Base-by-base conservation (phyloP, 2,329 filamentous ascomycete genomes). In the Fusarium veterinarium region DNA sequence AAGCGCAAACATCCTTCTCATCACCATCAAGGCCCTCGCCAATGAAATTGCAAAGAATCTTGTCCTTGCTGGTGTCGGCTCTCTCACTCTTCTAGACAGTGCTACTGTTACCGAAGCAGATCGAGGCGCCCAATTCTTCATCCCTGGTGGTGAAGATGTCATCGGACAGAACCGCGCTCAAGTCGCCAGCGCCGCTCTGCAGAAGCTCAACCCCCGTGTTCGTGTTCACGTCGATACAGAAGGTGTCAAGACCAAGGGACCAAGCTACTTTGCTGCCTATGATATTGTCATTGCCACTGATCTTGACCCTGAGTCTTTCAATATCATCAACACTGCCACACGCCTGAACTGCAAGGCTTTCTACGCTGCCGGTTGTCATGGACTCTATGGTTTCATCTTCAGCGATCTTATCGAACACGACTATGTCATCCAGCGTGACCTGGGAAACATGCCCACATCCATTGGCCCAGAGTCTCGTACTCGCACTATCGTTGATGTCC, bases 1-100 rank as follows among this genome's bases (percentile, higher is more conserved):
- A 76, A 93, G 89, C 66, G 94, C 96, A 66, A 95, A 95, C 78
- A 92, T 99, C 75, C 91, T 98, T 49, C 90, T 99, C 71, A 92
- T 99, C 75, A 95, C 91, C 35, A 91, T 97, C 81, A 93, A 93
- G 79, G 95, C 93, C 2, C 89, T 99, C 20, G 95, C 93, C 64
- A 97, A 95, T 80, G 96, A 99, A 83, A 92, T 98, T 60, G 95
- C 96, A 71, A 99, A 99, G 86, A 99, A 98, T 80, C 91, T 99
- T 28, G 95, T 98, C 23, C 90, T 99, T 6, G 95, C 96, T 28
- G 96, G 96, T 67, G 93, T 99, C 77, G 93, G 93, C 64, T 95
- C 94, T 37, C 87, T 99, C 69, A 98, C 95, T 20, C 91, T 99
- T 62, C 86, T 96, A 65, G 96, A 99, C 82, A 89, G 93, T 77